Percentiles rank a stretch among this genome's conserved stretches.
Evolutionary conservation across 129 eudicot genomes (phyloP).

Genomic region (Centrapalus pauciflorus): DNA sequence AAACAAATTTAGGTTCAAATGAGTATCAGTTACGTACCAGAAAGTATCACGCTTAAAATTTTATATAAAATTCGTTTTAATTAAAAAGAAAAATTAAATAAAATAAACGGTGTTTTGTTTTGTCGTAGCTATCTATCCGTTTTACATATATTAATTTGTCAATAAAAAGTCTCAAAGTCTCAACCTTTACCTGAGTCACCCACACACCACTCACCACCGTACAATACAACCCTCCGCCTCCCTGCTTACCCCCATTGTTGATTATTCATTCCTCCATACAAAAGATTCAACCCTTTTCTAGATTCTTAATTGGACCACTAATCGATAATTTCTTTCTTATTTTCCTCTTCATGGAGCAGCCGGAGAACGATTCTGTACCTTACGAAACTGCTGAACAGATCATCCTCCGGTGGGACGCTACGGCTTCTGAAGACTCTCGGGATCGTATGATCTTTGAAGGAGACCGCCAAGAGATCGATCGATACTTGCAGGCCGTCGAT

Average conservation of each 20-base stretch:
- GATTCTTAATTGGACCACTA: background rate
- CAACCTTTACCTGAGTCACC: background rate
- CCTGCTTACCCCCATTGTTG: background rate
- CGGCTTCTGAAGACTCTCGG: slow-evolving; percentile 56
- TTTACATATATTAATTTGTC: background rate
- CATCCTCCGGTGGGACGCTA: slow-evolving; percentile 76
- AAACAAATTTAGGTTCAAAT: too few species aligned
- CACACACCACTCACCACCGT: slow-evolving; percentile 2
- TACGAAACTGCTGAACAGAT: slow-evolving; percentile 49
- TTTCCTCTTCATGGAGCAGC: slow-evolving; percentile 32
- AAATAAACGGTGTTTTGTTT: too few species aligned
- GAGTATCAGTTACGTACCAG: too few species aligned
- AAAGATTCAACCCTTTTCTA: background rate
- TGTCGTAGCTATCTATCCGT: background rate
- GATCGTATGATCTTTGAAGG: slow-evolving; percentile 58
- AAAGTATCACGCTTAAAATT: too few species aligned
- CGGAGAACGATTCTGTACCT: slow-evolving; percentile 33
- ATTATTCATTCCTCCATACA: background rate
- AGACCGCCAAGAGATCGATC: slow-evolving; percentile 59
- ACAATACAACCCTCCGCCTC: background rate
- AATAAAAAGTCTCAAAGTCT: background rate
- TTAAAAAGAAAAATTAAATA: too few species aligned
- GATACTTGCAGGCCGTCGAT: slow-evolving; percentile 58
- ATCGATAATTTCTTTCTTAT: background rate
- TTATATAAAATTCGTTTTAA: too few species aligned